Conservation (phyloP, 768 basidiomycete species). For the Naganishia vishniacii region DNA sequence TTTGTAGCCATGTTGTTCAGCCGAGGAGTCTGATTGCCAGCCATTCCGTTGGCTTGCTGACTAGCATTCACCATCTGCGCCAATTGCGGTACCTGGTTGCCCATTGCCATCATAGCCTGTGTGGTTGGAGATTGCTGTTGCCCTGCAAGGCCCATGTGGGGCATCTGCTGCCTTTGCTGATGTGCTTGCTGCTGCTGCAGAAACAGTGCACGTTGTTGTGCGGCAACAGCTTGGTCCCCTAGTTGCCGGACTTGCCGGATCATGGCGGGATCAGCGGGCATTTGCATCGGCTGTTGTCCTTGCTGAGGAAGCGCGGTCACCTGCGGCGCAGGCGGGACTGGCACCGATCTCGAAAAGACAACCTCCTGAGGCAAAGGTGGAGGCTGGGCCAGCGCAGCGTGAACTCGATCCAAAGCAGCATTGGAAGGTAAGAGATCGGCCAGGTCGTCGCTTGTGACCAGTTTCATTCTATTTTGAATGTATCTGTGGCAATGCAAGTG, state of each 20-base stretch:
- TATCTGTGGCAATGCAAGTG: slow-evolving; percentile 28
- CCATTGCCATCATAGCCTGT: slow-evolving; percentile 9
- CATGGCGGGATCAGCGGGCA: slow-evolving; percentile 15
- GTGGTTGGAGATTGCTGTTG: slow-evolving; percentile 1
- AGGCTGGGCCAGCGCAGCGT: slow-evolving; percentile 26
- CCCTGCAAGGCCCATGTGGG: slow-evolving; percentile 6
- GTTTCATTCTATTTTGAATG: slow-evolving; percentile 37
- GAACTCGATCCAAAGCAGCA: slow-evolving; percentile 31
- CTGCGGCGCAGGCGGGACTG: slow-evolving; percentile 31
- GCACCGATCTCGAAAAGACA: slow-evolving; percentile 32
- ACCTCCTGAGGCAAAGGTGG: slow-evolving; percentile 18
- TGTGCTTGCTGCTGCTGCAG: slow-evolving; percentile 28
- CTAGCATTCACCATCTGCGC: slow-evolving; percentile 15
- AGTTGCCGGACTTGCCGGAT: slow-evolving; percentile 25
- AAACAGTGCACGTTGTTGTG: slow-evolving; percentile 7
- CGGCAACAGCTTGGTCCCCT: slow-evolving; percentile 22
- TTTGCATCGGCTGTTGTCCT: slow-evolving; percentile 24
- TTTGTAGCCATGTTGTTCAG: background rate
- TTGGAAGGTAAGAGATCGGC: slow-evolving; percentile 36
- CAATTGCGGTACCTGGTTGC: slow-evolving; percentile 7
- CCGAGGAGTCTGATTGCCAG: slow-evolving; percentile 14
- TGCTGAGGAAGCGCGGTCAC: slow-evolving; percentile 29
- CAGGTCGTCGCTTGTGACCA: slow-evolving; percentile 38
- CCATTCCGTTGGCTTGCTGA: slow-evolving; percentile 17
- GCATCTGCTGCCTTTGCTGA: slow-evolving; percentile 18